Percentiles rank a stretch among this genome's conserved stretches.
phyloP scores from a whole-genome alignment of 2,329 filamentous ascomycete genomes.

The Zasmidium angulare region DNA sequence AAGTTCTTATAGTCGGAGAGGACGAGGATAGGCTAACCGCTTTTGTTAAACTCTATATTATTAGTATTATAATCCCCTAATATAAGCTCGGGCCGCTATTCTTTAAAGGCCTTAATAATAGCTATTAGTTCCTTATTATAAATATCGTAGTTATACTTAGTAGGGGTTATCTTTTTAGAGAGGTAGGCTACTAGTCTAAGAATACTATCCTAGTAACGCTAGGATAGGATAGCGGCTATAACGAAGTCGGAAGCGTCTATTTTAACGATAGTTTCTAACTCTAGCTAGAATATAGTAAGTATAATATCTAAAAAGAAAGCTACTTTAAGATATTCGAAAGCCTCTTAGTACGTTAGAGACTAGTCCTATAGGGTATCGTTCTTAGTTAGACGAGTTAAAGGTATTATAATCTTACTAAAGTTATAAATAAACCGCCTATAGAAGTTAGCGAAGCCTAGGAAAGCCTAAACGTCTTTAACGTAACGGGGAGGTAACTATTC shows the following conservation, averaged over 20 bases:
- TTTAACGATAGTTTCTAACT: background rate
- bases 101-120: constrained; percentile 28
- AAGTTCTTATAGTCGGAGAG: too few relatives aligned
- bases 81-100: constrained; percentile 18
- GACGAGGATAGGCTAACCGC: background rate
- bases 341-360: too few relatives aligned
- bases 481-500: background rate
- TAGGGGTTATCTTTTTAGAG: constrained; percentile 29
- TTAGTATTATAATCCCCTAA: constrained; percentile 8
- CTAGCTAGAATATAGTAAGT: background rate
- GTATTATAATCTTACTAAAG: too few relatives aligned
- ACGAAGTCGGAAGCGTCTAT: background rate
- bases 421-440: too few relatives aligned
- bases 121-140: too few relatives aligned
- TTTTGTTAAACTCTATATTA: constrained; percentile 10
- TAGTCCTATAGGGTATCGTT: too few relatives aligned
- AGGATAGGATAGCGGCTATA: background rate
- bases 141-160: too few relatives aligned
- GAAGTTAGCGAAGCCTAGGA: too few relatives aligned
- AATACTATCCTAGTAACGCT: background rate
- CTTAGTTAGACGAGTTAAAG: too few relatives aligned
- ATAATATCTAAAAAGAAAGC: background rate
- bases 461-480: background rate
- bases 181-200: constrained; percentile 24
- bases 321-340: background rate